Conservation (phyloP, 257 asterid species). For the Capsicum rhomboideum region DNA sequence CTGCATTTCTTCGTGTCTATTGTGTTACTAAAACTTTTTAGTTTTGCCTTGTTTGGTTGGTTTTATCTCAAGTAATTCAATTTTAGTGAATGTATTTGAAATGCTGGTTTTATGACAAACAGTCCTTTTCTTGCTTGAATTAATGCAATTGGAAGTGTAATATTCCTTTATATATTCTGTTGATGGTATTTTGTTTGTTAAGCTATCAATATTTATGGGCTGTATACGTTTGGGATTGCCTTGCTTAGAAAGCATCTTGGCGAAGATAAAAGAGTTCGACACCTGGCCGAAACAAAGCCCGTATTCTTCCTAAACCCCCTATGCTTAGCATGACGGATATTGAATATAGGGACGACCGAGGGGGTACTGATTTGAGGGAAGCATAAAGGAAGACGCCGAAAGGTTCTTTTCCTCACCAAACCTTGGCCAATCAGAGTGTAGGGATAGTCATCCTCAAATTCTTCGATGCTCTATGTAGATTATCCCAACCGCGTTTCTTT, state of each 20-base stretch:
- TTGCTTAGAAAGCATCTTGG: too few relatives aligned
- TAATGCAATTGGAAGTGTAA: background rate
- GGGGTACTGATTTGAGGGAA: too few relatives aligned
- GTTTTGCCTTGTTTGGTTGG: background rate
- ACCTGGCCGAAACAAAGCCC: too few relatives aligned
- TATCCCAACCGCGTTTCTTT: background rate
- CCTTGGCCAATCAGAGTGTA: background rate
- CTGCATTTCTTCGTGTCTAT: background rate
- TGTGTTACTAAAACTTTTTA: background rate
- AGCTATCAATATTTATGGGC: background rate
- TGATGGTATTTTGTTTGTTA: too few relatives aligned
- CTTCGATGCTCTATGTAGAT: background rate
- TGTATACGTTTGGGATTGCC: background rate
- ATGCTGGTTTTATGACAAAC: too few relatives aligned
- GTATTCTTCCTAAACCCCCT: too few relatives aligned
- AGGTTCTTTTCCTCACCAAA: background rate
- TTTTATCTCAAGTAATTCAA: background rate
- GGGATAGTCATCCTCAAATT: background rate
- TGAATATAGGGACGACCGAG: too few relatives aligned
- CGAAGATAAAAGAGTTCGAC: too few relatives aligned
- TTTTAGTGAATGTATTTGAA: background rate
- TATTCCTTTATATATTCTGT: background rate
- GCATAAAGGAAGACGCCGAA: too few relatives aligned
- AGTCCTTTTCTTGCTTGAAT: background rate
- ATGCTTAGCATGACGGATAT: too few relatives aligned